Evolutionary conservation across 164 flowering plant species (phyloP).

Genomic region (Berberis vulgaris): DNA sequence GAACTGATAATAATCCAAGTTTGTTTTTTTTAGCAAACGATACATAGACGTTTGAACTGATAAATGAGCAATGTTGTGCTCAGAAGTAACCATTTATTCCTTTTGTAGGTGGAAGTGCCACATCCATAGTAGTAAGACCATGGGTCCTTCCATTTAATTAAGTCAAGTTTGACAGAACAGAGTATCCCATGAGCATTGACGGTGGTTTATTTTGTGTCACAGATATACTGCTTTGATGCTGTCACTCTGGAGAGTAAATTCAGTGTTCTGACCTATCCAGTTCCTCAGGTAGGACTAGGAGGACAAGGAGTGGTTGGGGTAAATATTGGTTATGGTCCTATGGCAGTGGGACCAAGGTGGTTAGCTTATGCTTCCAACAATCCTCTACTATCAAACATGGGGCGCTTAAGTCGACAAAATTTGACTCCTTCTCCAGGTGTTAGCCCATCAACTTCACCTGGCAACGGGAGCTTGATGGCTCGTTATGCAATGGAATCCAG

Average conservation of each 20-base stretch:
- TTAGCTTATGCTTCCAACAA: slow-evolving; percentile 88
- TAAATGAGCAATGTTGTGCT: too few species aligned
- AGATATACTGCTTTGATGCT: slow-evolving; percentile 95
- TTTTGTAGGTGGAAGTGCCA: too few species aligned
- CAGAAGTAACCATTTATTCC: too few species aligned
- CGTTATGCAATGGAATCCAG: slow-evolving; percentile 97
- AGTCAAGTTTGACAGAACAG: neutral
- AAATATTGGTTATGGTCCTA: slow-evolving; percentile 88
- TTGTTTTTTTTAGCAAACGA: too few species aligned
- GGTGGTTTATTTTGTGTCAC: slow-evolving; percentile 19
- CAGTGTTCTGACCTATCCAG: slow-evolving; percentile 82
- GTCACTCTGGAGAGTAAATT: slow-evolving; percentile 82
- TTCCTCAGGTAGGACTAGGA: slow-evolving; percentile 66
- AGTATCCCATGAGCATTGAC: slow-evolving; percentile 7
- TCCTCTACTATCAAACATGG: slow-evolving; percentile 52
- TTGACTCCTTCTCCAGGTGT: slow-evolving; percentile 83
- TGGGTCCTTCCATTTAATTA: too few species aligned
- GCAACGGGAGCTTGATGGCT: slow-evolving; percentile 68
- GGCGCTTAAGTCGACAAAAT: slow-evolving; percentile 85
- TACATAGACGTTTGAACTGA: too few species aligned
- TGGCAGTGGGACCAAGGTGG: slow-evolving; percentile 97
- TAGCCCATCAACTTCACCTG: slow-evolving; percentile 90
- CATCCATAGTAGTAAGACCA: too few species aligned
- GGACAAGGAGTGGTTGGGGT: slow-evolving; percentile 59
- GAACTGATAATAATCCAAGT: too few species aligned